Base-by-base conservation (phyloP, 1,139 yeast genomes). In the Schizosaccharomyces versatilis region DNA sequence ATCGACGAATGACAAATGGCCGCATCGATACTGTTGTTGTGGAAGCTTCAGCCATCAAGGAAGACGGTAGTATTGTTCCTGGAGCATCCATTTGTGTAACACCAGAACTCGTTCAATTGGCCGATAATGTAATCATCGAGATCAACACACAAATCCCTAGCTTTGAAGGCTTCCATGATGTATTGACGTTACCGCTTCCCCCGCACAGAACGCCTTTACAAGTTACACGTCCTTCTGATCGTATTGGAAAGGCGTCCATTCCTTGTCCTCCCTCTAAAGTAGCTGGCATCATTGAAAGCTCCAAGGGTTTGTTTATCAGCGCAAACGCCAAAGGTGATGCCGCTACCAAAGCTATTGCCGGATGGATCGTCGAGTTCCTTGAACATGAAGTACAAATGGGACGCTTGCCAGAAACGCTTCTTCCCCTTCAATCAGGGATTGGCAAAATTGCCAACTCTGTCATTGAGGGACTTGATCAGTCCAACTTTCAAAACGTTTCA, bases 391-490 rank as follows among this genome's bases (percentile, higher is more conserved):
- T 90, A 58, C 77, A 75, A 62, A 70, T 69, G 55, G 97, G 97
- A 60, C 81, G 98, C 71, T 70, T 90, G 69, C 98, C 98, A 48
- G 84, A 77, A 60, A 86, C 85, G 71, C 76, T 90, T 68, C 93
- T 81, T 65, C 98, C 98, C 57, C 74, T 90, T 65, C 98, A 90
- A 73, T 83, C 94, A 51, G 98, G 98, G 68, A 90, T 90, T 64
- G 98, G 98, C 68, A 90, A 90, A 70, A 88, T 90, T 68, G 97
- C 97, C 63, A 90, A 90, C 67, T 97, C 97, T 40, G 94, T 90
- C 60, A 94, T 90, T 63, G 96, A 85, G 67, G 98, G 97, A 54
- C 77, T 90, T 61, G 90, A 96, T 38, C 76, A 73, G 55, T 86
- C 96, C 7, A 73, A 80, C 47, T 90, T 90, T 73, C 81, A 82